phyloP scores from a whole-genome alignment of 2,329 filamentous ascomycete species.

The Chrysosporium keratinophilum region DNA sequence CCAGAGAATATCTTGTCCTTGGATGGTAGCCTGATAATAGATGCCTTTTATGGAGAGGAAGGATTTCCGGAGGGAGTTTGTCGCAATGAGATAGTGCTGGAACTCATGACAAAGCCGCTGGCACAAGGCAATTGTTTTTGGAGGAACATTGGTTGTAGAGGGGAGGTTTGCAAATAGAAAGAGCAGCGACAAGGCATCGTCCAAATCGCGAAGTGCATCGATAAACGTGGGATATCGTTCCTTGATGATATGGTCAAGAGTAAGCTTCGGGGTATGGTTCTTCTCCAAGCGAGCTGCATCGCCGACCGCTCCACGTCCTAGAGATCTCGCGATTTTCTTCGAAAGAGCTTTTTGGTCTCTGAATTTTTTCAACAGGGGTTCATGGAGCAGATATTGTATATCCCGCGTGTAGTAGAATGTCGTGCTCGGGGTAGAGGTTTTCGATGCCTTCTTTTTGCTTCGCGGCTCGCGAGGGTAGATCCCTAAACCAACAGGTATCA shows the following conservation, averaged over 20 bases:
- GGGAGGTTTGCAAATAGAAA: constrained; percentile 96
- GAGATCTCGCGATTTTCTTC: constrained; percentile 91
- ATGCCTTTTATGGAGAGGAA: constrained; percentile 99
- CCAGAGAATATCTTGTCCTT: constrained; percentile 95
- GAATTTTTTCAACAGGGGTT: constrained; percentile 88
- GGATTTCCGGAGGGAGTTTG: constrained; percentile 83
- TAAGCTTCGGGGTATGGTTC: constrained; percentile 79
- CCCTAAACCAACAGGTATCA: constrained; percentile 35
- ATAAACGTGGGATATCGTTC: constrained; percentile 97
- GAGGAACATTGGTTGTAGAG: constrained; percentile 75
- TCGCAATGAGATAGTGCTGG: constrained; percentile 91
- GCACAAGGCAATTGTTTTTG: constrained; percentile 92
- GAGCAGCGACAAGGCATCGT: constrained; percentile 92
- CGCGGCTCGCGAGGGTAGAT: constrained; percentile 96
- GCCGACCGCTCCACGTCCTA: constrained; percentile 81
- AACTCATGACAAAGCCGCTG: constrained; percentile 91
- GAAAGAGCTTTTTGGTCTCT: constrained; percentile 92
- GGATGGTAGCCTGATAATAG: constrained; percentile 96
- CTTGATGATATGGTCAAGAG: constrained; percentile 91
- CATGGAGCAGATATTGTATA: constrained; percentile 95
- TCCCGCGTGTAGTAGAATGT: constrained; percentile 92
- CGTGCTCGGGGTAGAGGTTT: constrained; percentile 77
- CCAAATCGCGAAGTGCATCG: constrained; percentile 84
- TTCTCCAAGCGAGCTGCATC: constrained; percentile 86
- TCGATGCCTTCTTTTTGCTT: constrained; percentile 93